Evolutionary conservation across 2,329 filamentous ascomycete genomes (phyloP).

Genomic region (Fusarium chaquense): DNA sequence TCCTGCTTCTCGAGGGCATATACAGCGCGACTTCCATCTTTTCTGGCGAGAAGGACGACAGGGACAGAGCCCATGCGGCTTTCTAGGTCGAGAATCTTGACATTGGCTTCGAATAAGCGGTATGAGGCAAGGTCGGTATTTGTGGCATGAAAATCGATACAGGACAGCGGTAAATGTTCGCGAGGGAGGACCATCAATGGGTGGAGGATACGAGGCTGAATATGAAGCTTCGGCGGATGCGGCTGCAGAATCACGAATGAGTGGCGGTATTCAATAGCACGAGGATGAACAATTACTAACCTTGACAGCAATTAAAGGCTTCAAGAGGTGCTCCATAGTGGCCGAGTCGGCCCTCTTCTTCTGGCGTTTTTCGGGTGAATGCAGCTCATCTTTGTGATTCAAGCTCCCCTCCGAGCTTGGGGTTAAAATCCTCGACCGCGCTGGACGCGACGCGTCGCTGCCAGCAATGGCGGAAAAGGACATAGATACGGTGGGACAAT

Average conservation of each 20-base stretch:
- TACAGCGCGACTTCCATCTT: conserved; percentile 64
- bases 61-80: conserved; percentile 66
- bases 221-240: conserved; percentile 64
- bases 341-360: conserved; percentile 54
- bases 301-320: conserved; percentile 65
- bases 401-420: conserved; percentile 56
- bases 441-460: conserved; percentile 64
- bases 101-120: conserved; percentile 70
- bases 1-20: conserved; percentile 76
- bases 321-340: conserved; percentile 65
- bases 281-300: conserved; percentile 50
- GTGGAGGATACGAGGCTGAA: conserved; percentile 67
- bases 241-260: conserved; percentile 56
- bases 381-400: conserved; percentile 51
- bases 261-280: conserved; percentile 3
- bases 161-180: conserved; percentile 70
- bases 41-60: conserved; percentile 71
- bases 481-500: conserved; percentile 46
- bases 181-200: conserved; percentile 73
- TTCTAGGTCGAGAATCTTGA: conserved; percentile 73
- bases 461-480: conserved; percentile 51
- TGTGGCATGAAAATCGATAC: conserved; percentile 67
- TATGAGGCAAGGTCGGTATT: conserved; percentile 64
- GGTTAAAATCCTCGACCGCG: conserved; percentile 57
- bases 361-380: conserved; percentile 49